Base-by-base conservation (phyloP, 2,329 filamentous ascomycete genomes). In the Fusarium clavum region DNA sequence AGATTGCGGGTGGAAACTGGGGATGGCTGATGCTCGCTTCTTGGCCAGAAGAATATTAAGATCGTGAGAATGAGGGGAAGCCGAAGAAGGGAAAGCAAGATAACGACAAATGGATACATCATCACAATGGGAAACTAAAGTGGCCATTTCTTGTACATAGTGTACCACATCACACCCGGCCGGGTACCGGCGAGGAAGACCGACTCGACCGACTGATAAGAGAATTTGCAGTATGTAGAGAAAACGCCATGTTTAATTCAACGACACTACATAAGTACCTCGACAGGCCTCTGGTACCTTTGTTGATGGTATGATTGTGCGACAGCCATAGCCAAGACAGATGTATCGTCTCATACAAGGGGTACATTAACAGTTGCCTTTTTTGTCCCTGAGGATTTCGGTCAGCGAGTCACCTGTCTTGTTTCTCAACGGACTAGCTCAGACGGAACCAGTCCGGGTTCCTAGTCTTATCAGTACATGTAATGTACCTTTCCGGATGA, bases 181-280 rank as follows among this genome's bases (percentile, higher is more conserved):
- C 51, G 54, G 60, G n/a, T 27, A 55, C 54, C 62, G 64, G 65
- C 65, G 53, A 57, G 44, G 40, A 45, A 55, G 27, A 61, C 48
- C 67, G 57, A 57, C 57, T 61, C 61, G 63, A 74, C 72, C 63
- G 71, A 73, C 73, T 75, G 72, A 75, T 73, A 75, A 74, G 66
- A 69, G 57, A 65, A 47, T 41, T 41, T 11, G 13, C 49, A 27
- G 25, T 48, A 20, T 20, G 20, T 20, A 30, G 63, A 64, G 57
- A 60, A 64, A 61, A 71, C 60, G 68, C 69, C 69, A 64, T 72
- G 46, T 57, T 57, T 64, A 57, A 53, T 67, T 70, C 52, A 70
- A 64, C 60, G 24, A 60, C 56, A 60, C 27, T 56, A 20, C 29
- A 29, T 34, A 71, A 61, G 69, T 71, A 72, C 57, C 61, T 14